phyloP scores from a whole-genome alignment of 768 basidiomycete genomes.

The Antrodiella citrinella region DNA sequence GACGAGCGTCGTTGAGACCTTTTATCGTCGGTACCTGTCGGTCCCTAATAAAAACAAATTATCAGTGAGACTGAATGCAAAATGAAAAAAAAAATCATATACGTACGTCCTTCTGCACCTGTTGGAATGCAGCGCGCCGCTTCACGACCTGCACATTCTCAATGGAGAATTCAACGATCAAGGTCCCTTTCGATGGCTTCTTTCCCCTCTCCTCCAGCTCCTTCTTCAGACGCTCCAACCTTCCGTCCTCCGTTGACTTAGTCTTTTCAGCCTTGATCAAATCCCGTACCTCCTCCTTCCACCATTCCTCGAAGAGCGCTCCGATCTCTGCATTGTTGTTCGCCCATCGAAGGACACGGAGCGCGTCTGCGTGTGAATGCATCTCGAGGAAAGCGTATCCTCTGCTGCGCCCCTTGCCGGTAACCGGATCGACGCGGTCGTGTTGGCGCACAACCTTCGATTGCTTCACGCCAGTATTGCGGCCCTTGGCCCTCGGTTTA shows the following conservation, averaged over 20 bases:
- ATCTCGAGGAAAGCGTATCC: constrained; percentile 97
- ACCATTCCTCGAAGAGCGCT: constrained; percentile 70
- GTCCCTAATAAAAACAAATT: neutral
- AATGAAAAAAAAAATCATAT: constrained; percentile 13
- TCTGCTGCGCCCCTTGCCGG: constrained; percentile 80
- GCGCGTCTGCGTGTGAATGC: constrained; percentile 78
- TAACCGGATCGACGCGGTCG: constrained; percentile 84
- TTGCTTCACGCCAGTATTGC: constrained; percentile 62
- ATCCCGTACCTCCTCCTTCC: constrained; percentile 68
- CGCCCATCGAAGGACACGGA: constrained; percentile 87
- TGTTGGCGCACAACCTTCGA: constrained; percentile 86
- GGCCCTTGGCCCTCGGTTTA: constrained; percentile 18
- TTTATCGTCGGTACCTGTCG: constrained; percentile 7
- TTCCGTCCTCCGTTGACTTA: constrained; percentile 37
- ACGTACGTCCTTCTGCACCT: constrained; percentile 26
- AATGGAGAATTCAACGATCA: constrained; percentile 95
- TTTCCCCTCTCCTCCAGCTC: constrained; percentile 40
- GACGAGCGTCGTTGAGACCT: constrained; percentile 11
- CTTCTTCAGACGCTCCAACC: constrained; percentile 52
- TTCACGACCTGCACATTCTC: constrained; percentile 91
- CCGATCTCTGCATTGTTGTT: constrained; percentile 78
- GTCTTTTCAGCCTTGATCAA: constrained; percentile 47
- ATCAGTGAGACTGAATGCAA: neutral
- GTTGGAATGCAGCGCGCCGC: constrained; percentile 50
- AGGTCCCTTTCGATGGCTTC: constrained; percentile 36